Evolutionary conservation across 371 early-diverging fungal genomes (phyloP), one percentile per base, ranked within the genome.

Genomic region (Apophysomyces elegans): DNA sequence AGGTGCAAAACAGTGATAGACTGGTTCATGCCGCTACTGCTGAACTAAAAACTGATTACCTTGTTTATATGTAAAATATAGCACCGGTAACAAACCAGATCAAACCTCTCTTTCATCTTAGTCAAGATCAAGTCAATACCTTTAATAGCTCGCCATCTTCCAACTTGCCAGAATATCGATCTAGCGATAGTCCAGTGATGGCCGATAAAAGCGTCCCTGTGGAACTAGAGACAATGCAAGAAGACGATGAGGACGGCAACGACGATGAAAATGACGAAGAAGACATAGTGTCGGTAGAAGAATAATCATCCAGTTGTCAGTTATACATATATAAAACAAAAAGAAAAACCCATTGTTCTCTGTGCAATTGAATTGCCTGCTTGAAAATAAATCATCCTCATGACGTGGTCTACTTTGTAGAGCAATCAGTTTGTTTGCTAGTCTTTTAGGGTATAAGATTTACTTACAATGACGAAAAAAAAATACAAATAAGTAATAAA

Each of bases 161-260:
- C 8, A 50, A 50, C 21, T 21, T 50, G 9, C 54, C 54, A 21
- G 54, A 50, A 21, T 50, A 50, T 21, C 54, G 21, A 6, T 50
- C 54, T 50, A 16, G 21, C 0, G 54, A 50, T 50, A 50, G 54
- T 21, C 54, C 54, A 7, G 54, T 50, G 7, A 50, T 50, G 54
- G 54, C 54, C 9, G 54, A 50, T 50, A 50, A 50, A 50, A 50
- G 54, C 21, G 21, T 50, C 7, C 54, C 54, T 21, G 54, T 50
- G 21, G 54, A 50, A 50, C 54, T 50, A 26, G 54, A 50, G 54
- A 50, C 11, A 18, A 50, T 50, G 54, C 7, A 5, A 50, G 54
- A 50, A 7, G 16, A 50, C 11, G 54, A 50, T 8, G 21, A 50
- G 21, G 54, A 50, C 21, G 54, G 18, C 7, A 26, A 50, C n/a